Evolutionary conservation across 257 asterid genomes (phyloP), one percentile per base, ranked within the genome.

Genomic region (Anisodus acutangulus): DNA sequence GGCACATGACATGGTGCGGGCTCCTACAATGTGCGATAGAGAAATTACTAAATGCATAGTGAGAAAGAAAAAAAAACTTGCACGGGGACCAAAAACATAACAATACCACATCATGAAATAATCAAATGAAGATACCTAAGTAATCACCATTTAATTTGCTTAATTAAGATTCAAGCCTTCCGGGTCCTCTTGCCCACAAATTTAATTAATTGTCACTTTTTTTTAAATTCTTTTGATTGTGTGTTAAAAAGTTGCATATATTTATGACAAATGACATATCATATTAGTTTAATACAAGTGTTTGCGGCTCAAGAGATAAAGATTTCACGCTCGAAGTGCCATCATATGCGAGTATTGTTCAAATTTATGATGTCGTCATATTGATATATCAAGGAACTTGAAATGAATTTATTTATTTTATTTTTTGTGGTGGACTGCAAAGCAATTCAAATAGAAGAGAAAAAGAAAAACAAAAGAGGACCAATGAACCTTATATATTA

Each of bases 391-490:
- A 76, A 12, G 45, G 15, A 51, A 51, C 4, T 51, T 26, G 15
- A 22, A 51, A 26, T 26, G 47, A 76, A 7, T 51, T 76, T 76
- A 26, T 26, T 51, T 3, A 26, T 13, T 51, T 76, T 51, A 51
- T 26, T 53, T 76, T 76, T 76, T 76, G 81, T 76, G 47, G 81
- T 51, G 81, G 81, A 76, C 63, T 76, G 13, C 47, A 76, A 12
- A 51, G 22, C 22, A 5, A 76, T 76, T 58, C 79, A 17, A 45
- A 71, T n/a, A 71, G 37, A 81, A 82, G 60, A 74, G 54, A 69
- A 72, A 12, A 12, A 11, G 26, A 76, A 86, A 85, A 58, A 68
- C 19, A 81, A 81, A 68, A 62, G 76, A 78, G 35, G 67, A 64
- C 19, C 43, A 57, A 59, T 10, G 11, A 39, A 39, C 45, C 69